Percentiles rank a stretch among this genome's conserved stretches.
Evolutionary conservation across 139 green algal genomes (phyloP).

Genomic region (Chlorella sp.): DNA sequence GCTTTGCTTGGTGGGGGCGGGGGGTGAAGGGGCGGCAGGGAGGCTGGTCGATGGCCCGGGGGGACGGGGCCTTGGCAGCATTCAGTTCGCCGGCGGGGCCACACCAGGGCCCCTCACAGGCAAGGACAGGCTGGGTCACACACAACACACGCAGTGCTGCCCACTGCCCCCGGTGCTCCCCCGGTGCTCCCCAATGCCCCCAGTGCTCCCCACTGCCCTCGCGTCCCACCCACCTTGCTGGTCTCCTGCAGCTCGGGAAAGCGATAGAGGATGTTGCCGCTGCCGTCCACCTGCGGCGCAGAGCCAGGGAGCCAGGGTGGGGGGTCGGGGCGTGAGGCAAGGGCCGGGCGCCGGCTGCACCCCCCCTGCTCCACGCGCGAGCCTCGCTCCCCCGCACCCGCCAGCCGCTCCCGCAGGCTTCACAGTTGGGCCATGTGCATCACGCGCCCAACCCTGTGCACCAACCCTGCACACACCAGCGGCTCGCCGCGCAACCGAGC

Average conservation of each 20-base stretch:
- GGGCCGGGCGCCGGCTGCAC: not conserved
- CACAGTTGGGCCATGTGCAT: slow-evolving; percentile 50
- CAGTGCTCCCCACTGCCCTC: too few relatives aligned
- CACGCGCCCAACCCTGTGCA: slow-evolving; percentile 86
- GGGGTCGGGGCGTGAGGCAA: not conserved
- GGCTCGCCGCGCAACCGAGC: slow-evolving; percentile 82
- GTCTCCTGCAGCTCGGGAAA: slow-evolving; percentile 86
- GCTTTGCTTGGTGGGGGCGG: not conserved
- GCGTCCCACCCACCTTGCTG: slow-evolving; percentile 28
- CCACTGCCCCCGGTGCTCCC: too few relatives aligned
- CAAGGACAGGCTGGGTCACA: not conserved
- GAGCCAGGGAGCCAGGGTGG: too few relatives aligned
- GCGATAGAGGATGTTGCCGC: slow-evolving; percentile 86
- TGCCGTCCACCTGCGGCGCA: slow-evolving; percentile 77
- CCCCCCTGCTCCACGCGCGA: not conserved
- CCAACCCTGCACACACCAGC: slow-evolving; percentile 78
- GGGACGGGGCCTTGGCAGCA: not conserved
- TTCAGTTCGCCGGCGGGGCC: not conserved
- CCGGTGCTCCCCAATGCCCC: too few relatives aligned
- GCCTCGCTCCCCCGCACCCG: not conserved
- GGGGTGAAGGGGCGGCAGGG: not conserved
- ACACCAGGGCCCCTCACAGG: not conserved
- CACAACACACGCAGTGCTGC: too few relatives aligned
- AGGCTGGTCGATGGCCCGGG: not conserved
- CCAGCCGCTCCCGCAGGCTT: not conserved